Base-by-base conservation (phyloP, 2,329 filamentous ascomycete genomes). In the Sarocladiaceae sp. region DNA sequence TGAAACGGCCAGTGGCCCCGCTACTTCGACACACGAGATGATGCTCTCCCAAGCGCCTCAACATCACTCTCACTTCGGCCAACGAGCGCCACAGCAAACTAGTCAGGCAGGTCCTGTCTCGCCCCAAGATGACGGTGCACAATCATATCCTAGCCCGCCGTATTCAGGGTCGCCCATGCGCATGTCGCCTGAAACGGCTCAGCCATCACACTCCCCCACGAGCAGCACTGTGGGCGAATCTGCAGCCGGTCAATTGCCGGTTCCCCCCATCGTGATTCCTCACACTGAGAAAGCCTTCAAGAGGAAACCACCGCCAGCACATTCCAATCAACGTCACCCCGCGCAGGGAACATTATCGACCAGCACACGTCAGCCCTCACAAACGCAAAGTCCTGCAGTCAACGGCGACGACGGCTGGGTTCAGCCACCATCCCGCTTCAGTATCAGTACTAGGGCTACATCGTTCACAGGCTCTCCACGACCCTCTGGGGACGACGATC, bases 381-480 rank as follows among this genome's bases (percentile, higher is more conserved):
- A 29, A 53, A 53, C 5, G 57, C 60, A 48, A 33, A 54, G 64
- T 37, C 37, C 44, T 22, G 20, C 22, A 18, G 22, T n/a, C 4
- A 4, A 46, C 22, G 40, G 29, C 18, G 62, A 70, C 12, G 60
- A 65, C 54, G 53, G 76, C 33, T 76, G 75, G 71, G 66, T 70
- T 12, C 76, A 80, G 53, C 80, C 80, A 5, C 66, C 71, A 2
- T 86, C 82, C 47, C 78, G 80, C 42, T 87, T 86, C 64, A 87
- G 83, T 66, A 71, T 79, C 56, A 84, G 80, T 7, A 86, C 82
- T 2, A 83, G 79, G 60, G 75, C 78, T 22, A 80, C 82, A 2
- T 77, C 80, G 2, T 53, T 57, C 36, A 51, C 60, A 25, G 63
- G 59, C 25, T 62, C 64, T 12, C 63, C 68, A 33, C 56, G 53